phyloP scores from a whole-genome alignment of 305 asterid species.

The Fraxinus sp. region DNA sequence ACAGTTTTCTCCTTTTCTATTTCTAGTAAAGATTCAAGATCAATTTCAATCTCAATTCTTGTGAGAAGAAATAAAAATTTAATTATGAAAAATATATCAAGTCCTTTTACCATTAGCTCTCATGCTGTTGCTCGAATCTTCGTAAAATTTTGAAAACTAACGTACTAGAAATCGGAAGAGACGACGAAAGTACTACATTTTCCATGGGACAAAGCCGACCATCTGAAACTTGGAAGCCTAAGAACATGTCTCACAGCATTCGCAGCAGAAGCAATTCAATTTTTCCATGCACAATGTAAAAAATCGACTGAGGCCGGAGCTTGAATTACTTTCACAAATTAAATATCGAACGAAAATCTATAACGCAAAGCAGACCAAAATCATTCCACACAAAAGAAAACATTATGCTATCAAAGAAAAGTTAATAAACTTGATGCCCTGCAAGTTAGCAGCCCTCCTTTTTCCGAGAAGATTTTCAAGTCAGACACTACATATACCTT shows the following conservation, averaged over 20 bases:
- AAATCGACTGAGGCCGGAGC: constrained; percentile 32
- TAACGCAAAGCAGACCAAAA: constrained; percentile 26
- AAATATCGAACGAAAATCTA: constrained; percentile 34
- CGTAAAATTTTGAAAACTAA: background rate
- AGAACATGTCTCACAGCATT: background rate
- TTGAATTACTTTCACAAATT: constrained; percentile 42
- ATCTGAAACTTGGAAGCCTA: background rate
- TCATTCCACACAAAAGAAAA: constrained; percentile 52
- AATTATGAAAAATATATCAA: no score
- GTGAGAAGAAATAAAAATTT: background rate
- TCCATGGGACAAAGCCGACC: background rate
- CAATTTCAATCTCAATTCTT: background rate
- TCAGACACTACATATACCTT: constrained; percentile 49
- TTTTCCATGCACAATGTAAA: constrained; percentile 27
- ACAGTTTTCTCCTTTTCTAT: background rate
- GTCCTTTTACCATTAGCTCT: background rate
- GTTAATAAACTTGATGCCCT: constrained; percentile 42
- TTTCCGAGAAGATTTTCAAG: constrained; percentile 41
- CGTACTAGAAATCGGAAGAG: background rate
- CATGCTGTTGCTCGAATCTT: background rate
- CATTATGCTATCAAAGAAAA: constrained; percentile 19
- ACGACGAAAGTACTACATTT: background rate
- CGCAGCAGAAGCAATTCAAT: background rate
- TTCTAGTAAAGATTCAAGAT: background rate
- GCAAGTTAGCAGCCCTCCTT: constrained; percentile 53